Conservation (phyloP, 192 early-diverging fungal species). For the Rhizophagus sp. region DNA sequence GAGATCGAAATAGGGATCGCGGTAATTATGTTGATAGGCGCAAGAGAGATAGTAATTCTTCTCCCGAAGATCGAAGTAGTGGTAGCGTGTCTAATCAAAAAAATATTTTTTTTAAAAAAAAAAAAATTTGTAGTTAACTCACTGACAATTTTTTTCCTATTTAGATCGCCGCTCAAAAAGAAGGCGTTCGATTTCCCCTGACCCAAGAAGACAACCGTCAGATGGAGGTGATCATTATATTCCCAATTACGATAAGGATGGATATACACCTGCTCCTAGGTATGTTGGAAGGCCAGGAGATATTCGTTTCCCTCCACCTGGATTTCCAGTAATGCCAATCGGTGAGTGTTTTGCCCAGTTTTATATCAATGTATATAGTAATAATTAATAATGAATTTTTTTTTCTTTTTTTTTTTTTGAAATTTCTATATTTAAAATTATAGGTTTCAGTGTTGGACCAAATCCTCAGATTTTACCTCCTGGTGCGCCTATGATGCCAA, state of each 20-base stretch:
- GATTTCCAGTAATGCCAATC: constrained; percentile 30
- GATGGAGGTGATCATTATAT: constrained; percentile 78
- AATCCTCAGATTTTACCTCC: constrained; percentile 23
- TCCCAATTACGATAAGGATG: constrained; percentile 85
- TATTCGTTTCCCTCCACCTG: constrained; percentile 23
- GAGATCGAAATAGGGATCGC: neutral
- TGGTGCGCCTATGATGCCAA: constrained; percentile 24
- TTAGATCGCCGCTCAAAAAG: constrained; percentile 28
- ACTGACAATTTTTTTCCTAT: neutral
- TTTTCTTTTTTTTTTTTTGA: neutral
- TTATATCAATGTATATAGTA: neutral
- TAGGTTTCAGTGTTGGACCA: constrained; percentile 25
- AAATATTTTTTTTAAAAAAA: neutral
- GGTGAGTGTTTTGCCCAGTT: constrained; percentile 15
- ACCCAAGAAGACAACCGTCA: constrained; percentile 1
- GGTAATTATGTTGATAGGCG: neutral
- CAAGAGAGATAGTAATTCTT: constrained; percentile 10
- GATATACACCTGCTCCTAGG: constrained; percentile 61
- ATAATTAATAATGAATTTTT: neutral
- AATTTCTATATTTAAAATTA: neutral
- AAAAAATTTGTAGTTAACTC: neutral
- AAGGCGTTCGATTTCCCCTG: constrained; percentile 21
- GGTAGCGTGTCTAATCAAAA: neutral
- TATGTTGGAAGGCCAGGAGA: constrained; percentile 46
- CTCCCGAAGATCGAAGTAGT: constrained; percentile 28